Base-by-base conservation (phyloP, 768 basidiomycete species). In the Dioszegia crocea region DNA sequence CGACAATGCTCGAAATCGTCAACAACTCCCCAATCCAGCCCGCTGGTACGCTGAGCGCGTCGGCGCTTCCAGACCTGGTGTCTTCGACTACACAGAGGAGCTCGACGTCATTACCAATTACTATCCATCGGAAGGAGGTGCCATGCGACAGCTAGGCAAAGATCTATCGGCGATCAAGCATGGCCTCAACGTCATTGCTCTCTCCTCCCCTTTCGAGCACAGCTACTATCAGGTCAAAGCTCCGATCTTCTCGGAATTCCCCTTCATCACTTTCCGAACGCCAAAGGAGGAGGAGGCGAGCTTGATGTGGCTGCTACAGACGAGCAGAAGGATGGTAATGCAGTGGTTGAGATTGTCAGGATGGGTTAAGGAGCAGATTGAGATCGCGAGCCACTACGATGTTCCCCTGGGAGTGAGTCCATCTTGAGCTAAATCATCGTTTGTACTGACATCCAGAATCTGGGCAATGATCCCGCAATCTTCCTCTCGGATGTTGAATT, bases 391-490 rank as follows among this genome's bases (percentile, higher is more conserved):
- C 63, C 93, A 96, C 68, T 93, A 91, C 70, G 90, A 98, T 74
- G 82, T 97, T 4, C 94, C 96, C 0, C 80, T 93, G 14, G 91
- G 94, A 33, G 73, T 75, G 53, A 64, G 73, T 65, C 23, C 11
- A 0, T 29, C 12, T 14, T 24, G 26, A 17, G 14, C 9, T 14
- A 11, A 12, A 48, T 16, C n/a, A 46, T 24, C 11, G 43, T 1
- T 36, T 24, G 12, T 19, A 30, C 58, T 58, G 44, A 47, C 39
- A 0, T n/a, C 19, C 54, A 75, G 17, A 91, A 99, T 72, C 82
- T 97, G 38, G 90, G 92, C 40, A 86, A 88, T 3, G 96, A 99
- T 68, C 86, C 89, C 43, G 86, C 91, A 1, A 80, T 97, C n/a
- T 82, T 87, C 66, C 80, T 94, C 47, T 85, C 91, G 1, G 96